Evolutionary conservation across 108 stramenopile species (phyloP).

Genomic region (Nitzschia palea): DNA sequence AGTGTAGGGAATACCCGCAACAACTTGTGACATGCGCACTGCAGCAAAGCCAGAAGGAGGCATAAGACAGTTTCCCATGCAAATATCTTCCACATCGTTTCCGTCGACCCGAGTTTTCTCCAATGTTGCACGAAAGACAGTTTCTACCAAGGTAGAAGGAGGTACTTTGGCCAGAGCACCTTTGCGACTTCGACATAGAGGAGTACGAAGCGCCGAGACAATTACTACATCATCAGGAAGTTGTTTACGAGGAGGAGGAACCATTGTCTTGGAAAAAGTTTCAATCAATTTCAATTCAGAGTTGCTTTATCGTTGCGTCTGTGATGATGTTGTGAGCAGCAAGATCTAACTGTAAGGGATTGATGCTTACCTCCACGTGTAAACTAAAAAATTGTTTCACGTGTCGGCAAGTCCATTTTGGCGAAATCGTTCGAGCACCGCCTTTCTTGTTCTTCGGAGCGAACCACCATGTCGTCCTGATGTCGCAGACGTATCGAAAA

Average conservation of each 20-base stretch:
- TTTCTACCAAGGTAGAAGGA: slow-evolving; percentile 69
- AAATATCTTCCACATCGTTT: slow-evolving; percentile 74
- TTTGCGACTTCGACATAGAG: slow-evolving; percentile 76
- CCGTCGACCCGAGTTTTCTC: slow-evolving; percentile 18
- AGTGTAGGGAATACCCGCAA: slow-evolving; percentile 78
- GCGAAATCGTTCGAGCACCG: no score
- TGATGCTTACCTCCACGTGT: neutral
- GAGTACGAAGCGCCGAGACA: slow-evolving; percentile 83
- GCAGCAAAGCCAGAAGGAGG: slow-evolving; percentile 87
- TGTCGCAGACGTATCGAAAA: no score
- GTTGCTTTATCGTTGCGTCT: neutral
- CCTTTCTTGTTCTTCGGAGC: no score
- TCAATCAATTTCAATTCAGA: neutral
- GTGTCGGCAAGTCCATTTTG: no score
- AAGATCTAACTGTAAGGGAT: neutral
- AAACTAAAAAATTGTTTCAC: neutral
- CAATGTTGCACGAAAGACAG: slow-evolving; percentile 54
- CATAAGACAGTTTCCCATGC: slow-evolving; percentile 92
- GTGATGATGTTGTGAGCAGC: no score
- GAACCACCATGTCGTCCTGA: no score
- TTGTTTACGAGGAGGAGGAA: neutral
- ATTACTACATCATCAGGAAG: slow-evolving; percentile 75
- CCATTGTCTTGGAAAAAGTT: neutral
- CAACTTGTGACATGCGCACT: slow-evolving; percentile 90
- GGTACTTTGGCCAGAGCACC: slow-evolving; percentile 69